phyloP scores from a whole-genome alignment of 2,329 filamentous ascomycete genomes.

The Polytolypa hystricis region DNA sequence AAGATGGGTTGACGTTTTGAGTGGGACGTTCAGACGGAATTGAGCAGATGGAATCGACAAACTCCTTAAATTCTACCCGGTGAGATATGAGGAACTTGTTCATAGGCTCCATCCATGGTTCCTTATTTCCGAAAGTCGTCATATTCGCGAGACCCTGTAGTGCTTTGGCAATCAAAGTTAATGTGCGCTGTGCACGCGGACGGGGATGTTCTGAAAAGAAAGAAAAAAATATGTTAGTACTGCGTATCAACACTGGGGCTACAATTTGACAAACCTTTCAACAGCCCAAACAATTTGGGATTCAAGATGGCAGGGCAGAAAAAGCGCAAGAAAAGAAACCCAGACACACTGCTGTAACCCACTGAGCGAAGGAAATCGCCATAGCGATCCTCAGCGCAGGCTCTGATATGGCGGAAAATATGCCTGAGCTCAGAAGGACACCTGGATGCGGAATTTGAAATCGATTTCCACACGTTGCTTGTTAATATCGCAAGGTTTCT shows the following conservation, averaged over 20 bases:
- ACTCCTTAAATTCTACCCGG: conserved; percentile 70
- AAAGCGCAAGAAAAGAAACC: conserved; percentile 87
- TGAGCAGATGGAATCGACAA: conserved; percentile 75
- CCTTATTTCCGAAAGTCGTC: conserved; percentile 83
- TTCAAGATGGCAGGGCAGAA: conserved; percentile 95
- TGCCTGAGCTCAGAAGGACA: conserved; percentile 73
- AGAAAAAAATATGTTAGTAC: conserved; percentile 22
- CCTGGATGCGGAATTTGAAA: conserved; percentile 59
- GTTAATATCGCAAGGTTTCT: conserved; percentile 62
- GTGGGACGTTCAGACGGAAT: conserved; percentile 62
- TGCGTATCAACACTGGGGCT: neutral
- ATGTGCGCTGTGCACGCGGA: conserved; percentile 68
- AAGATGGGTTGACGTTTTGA: conserved; percentile 63
- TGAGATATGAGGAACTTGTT: conserved; percentile 72
- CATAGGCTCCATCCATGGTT: conserved; percentile 99
- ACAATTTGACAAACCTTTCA: conserved; percentile 47
- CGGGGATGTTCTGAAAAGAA: conserved; percentile 61
- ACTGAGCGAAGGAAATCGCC: conserved; percentile 85
- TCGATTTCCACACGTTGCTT: conserved; percentile 74
- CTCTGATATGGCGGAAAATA: conserved; percentile 81
- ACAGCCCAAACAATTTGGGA: conserved; percentile 79
- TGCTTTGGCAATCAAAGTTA: conserved; percentile 86
- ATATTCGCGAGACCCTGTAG: conserved; percentile 85
- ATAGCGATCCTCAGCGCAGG: conserved; percentile 88
- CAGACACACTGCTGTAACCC: conserved; percentile 86